Conservation (phyloP, 2,329 filamentous ascomycete species). For the Neocatenulostroma microsporum region DNA sequence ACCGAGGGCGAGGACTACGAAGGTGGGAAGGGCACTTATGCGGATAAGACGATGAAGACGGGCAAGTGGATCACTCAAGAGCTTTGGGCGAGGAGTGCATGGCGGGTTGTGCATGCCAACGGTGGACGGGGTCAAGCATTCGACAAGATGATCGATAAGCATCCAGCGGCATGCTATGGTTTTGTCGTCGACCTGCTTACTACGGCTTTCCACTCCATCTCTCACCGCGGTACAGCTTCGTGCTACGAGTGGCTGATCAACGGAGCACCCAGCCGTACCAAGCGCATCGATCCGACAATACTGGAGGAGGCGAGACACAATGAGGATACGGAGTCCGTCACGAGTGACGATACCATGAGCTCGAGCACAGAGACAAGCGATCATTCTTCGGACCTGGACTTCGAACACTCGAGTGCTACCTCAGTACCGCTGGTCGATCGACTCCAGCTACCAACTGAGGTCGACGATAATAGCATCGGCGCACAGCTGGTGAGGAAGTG, state of each 20-base stretch:
- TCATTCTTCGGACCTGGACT: conserved; percentile 1
- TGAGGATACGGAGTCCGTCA: not conserved
- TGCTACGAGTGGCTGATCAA: conserved; percentile 11
- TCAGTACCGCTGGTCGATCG: not conserved
- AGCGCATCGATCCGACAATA: too few species aligned
- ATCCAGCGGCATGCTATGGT: conserved; percentile 16
- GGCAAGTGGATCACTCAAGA: conserved; percentile 15
- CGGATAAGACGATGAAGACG: conserved; percentile 9
- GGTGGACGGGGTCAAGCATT: conserved; percentile 11
- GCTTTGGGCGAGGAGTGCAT: conserved; percentile 18
- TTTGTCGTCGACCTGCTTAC: conserved; percentile 19
- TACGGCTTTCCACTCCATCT: conserved; percentile 20
- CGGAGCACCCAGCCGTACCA: too few species aligned
- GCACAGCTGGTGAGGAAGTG: not conserved
- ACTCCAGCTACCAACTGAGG: not conserved
- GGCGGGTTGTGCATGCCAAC: conserved; percentile 18
- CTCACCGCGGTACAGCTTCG: conserved; percentile 9
- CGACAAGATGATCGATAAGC: conserved; percentile 7
- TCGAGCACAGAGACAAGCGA: conserved; percentile 2
- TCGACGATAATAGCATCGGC: not conserved
- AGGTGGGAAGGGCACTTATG: conserved; percentile 1
- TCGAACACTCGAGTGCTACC: not conserved
- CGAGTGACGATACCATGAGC: not conserved
- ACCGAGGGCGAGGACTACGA: conserved; percentile 4
- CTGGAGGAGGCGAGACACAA: too few species aligned